A percentile compares a stretch with the other conserved stretches of the same genome.
Conservation (phyloP, 352 stramenopile species). For the Globisporangium barbulae region DNA sequence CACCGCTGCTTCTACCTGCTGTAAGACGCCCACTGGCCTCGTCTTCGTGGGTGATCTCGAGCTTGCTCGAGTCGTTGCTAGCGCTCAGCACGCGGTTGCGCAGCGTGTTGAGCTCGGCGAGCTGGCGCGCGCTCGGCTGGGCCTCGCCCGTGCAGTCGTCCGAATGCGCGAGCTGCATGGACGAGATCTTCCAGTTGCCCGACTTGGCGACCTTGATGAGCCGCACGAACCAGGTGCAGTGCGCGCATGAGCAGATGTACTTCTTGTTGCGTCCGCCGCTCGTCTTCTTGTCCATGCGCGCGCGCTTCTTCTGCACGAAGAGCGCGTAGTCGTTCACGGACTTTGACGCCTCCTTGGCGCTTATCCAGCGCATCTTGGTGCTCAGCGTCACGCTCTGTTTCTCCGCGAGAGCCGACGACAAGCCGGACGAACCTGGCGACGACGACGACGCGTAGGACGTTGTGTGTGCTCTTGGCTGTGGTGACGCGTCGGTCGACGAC, state of each 20-base stretch:
- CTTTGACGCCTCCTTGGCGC: constrained; percentile 75
- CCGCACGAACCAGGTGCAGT: constrained; percentile 76
- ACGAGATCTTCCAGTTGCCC: constrained; percentile 89
- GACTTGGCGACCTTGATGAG: constrained; percentile 80
- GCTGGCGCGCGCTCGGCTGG: constrained; percentile 70
- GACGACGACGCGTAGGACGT: neutral
- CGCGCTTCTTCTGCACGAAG: constrained; percentile 76
- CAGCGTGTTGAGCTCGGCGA: constrained; percentile 79
- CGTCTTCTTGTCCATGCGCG: constrained; percentile 77
- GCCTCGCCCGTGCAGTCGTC: constrained; percentile 53
- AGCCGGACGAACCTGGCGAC: neutral
- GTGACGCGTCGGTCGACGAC: neutral
- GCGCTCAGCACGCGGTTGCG: constrained; percentile 58
- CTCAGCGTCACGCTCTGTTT: constrained; percentile 11
- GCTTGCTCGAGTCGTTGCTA: constrained; percentile 37
- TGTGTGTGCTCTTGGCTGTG: neutral
- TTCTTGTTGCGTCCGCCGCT: constrained; percentile 86
- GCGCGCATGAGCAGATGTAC: constrained; percentile 74
- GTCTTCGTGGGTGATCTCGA: constrained; percentile 41
- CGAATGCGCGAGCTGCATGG: constrained; percentile 83
- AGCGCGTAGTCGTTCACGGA: constrained; percentile 76
- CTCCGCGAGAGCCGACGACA: constrained; percentile 1
- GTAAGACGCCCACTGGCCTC: neutral
- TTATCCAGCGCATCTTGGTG: constrained; percentile 77
- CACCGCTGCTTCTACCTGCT: neutral